A percentile compares a stretch with the other conserved stretches of the same genome.
phyloP scores from a whole-genome alignment of 345 rosid species.

The Lepidium didymum region DNA sequence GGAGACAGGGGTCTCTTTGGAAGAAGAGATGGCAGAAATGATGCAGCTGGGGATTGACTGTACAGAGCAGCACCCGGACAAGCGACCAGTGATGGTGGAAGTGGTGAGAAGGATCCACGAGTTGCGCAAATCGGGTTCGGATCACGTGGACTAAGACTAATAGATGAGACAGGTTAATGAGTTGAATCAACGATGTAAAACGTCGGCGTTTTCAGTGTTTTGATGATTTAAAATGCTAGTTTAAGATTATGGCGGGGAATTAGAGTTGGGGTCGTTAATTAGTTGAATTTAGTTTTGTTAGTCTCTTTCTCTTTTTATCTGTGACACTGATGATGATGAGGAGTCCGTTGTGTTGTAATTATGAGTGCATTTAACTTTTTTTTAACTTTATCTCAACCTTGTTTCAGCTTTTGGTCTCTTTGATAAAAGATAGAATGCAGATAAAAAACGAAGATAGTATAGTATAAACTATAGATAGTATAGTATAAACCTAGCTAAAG shows the following conservation, averaged over 20 bases:
- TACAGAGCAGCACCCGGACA: constrained; percentile 74
- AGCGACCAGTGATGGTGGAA: constrained; percentile 61
- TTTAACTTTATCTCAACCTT: background rate
- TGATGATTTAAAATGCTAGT: constrained; percentile 7
- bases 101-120: constrained; percentile 57
- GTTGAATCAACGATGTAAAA: background rate
- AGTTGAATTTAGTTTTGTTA: constrained; percentile 6
- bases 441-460: background rate
- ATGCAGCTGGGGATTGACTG: constrained; percentile 86
- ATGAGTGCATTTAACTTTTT: constrained; percentile 24
- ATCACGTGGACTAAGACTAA: constrained; percentile 19
- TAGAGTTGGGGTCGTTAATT: constrained; percentile 23
- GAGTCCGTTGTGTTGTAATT: constrained; percentile 24
- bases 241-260: constrained; percentile 27
- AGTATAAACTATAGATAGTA: no score
- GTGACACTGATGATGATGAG: constrained; percentile 27
- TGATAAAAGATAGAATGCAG: background rate
- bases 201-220: background rate
- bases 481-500: no score
- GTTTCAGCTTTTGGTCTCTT: constrained; percentile 17
- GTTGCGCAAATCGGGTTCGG: constrained; percentile 32
- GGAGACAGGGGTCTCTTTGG: constrained; percentile 38
- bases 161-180: background rate
- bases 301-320: background rate
- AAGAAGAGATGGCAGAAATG: constrained; percentile 80